Conservation (phyloP, 2,329 filamentous ascomycete genomes). For the Coniochaeta hoffmannii region DNA sequence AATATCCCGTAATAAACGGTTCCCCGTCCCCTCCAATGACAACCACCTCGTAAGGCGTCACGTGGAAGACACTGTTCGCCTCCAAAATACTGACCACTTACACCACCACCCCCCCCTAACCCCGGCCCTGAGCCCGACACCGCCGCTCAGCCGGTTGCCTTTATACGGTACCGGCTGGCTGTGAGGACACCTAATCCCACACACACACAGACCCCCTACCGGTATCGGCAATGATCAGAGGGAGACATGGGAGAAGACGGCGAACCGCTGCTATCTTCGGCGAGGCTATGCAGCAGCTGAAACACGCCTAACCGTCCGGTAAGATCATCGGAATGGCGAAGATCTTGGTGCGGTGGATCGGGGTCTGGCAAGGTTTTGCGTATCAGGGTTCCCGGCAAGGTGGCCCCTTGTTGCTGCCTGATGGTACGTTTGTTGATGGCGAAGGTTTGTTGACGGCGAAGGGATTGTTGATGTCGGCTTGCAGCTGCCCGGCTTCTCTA, state of each 20-base stretch:
- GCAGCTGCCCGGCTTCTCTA: too few species aligned
- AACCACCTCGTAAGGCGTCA: background rate
- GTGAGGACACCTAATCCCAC: background rate
- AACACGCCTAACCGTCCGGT: background rate
- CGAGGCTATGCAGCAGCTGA: background rate
- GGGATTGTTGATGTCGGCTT: too few species aligned
- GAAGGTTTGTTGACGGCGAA: too few species aligned
- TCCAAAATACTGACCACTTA: background rate
- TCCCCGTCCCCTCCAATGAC: background rate
- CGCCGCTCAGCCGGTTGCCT: background rate
- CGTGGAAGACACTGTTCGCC: background rate
- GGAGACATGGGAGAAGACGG: background rate
- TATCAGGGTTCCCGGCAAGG: background rate
- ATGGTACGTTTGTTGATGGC: background rate
- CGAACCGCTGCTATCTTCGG: background rate
- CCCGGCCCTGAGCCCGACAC: background rate
- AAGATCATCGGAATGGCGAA: background rate
- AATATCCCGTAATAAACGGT: background rate
- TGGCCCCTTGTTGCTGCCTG: background rate
- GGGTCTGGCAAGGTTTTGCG: background rate
- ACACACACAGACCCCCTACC: background rate
- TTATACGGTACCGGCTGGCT: background rate
- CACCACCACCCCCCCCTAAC: background rate
- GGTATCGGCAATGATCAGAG: background rate
- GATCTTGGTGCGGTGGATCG: background rate